Evolutionary conservation across 306 rosid genomes (phyloP).

Genomic region (Cicer yamashitae): DNA sequence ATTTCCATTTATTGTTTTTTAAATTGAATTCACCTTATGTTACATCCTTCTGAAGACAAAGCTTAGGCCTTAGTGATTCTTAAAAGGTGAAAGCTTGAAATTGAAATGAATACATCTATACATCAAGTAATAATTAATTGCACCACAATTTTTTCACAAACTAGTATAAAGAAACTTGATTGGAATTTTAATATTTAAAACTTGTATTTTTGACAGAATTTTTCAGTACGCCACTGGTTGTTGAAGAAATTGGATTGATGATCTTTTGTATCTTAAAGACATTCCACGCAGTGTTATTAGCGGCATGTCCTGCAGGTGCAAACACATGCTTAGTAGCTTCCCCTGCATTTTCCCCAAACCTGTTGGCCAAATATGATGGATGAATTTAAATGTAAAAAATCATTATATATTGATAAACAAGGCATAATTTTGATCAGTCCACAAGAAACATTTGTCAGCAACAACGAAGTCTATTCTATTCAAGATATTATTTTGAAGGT

Average conservation of each 20-base stretch:
- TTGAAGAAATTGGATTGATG: constrained; percentile 58
- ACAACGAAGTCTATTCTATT: not conserved
- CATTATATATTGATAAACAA: not conserved
- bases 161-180: not conserved
- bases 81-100: not conserved
- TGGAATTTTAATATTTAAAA: constrained; percentile 33
- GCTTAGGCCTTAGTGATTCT: not conserved
- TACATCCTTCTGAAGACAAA: not conserved
- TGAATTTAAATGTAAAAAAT: not conserved
- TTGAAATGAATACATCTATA: constrained; percentile 2
- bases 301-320: constrained; percentile 82
- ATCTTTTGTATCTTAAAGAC: constrained; percentile 78
- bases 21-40: not conserved
- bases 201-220: constrained; percentile 53
- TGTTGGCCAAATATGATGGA: constrained; percentile 40
- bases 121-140: constrained; percentile 3
- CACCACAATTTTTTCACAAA: not conserved
- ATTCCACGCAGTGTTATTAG: constrained; percentile 78
- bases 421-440: not conserved
- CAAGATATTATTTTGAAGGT: too few species aligned
- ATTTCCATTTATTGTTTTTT: not conserved
- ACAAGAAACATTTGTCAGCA: not conserved
- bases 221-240: constrained; percentile 60
- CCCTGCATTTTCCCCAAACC: constrained; percentile 90
- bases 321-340: constrained; percentile 76